These are phyloP conservation scores for Suillus paluster DNA, from an alignment of 768 basidiomycete species.

Conservation along the genomic window DNA sequence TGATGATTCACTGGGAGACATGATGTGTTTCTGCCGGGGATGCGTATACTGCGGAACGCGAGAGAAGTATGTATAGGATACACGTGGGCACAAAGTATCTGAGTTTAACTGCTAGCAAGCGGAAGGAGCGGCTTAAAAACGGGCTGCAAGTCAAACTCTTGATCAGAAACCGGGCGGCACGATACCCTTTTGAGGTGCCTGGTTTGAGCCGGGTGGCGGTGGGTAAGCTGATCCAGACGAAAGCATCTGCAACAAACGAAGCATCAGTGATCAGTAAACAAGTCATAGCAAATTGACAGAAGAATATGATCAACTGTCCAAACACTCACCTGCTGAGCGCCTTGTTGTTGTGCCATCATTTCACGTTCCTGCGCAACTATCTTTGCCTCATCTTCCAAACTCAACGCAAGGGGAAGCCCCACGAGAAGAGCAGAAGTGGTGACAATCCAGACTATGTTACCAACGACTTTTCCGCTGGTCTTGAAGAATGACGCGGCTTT, in stretches of 20 bases:
- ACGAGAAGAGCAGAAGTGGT: slow-evolving; percentile 94
- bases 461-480: slow-evolving; percentile 70
- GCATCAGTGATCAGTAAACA: slow-evolving; percentile 15
- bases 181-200: slow-evolving; percentile 52
- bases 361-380: slow-evolving; percentile 94
- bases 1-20: slow-evolving; percentile 15
- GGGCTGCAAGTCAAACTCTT: slow-evolving; percentile 4
- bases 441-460: slow-evolving; percentile 93
- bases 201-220: slow-evolving; percentile 45
- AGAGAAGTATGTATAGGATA: slow-evolving; percentile 19
- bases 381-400: slow-evolving; percentile 95
- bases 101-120: slow-evolving; percentile 12
- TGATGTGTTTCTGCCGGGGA: slow-evolving; percentile 14
- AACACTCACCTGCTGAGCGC: slow-evolving; percentile 79
- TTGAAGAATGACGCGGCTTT: slow-evolving; percentile 68
- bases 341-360: slow-evolving; percentile 90
- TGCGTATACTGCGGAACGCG: slow-evolving; percentile 19
- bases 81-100: slow-evolving; percentile 14
- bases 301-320: slow-evolving; percentile 8
- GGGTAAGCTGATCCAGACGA: slow-evolving; percentile 62
- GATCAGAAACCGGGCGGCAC: slow-evolving; percentile 86
- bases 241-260: slow-evolving; percentile 62
- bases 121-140: slow-evolving; percentile 6
- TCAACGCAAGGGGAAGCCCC: slow-evolving; percentile 90
- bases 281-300: slow-evolving; percentile 1